Base-by-base conservation (phyloP, 768 basidiomycete genomes). In the Collybiopsis luxurians region DNA sequence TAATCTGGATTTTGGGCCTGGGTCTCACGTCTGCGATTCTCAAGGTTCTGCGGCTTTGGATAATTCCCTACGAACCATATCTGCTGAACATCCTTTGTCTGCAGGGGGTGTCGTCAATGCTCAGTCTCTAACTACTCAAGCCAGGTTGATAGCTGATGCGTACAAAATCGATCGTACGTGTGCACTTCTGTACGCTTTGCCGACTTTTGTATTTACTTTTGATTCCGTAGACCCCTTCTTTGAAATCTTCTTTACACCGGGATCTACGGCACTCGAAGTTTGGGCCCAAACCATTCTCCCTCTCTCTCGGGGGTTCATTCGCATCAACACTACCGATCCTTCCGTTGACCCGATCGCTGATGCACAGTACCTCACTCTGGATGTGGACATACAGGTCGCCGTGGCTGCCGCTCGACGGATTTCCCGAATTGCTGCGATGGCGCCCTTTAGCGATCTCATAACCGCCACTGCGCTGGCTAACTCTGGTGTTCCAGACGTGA, bases 261-360 rank as follows among this genome's bases (percentile, higher is more conserved):
- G 52, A 2, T 28, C 47, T 2, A 31, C 31, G 4, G 24, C 17
- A 15, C 42, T 59, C 0, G n/a, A 57, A 1, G 58, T 38, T 1
- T 62, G 61, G 61, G 54, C 58, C 3, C 61, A 59, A 47, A 57
- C 58, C 21, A 57, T 59, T 30, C 48, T 62, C 1, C 61, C 61
- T 26, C 58, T 62, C 10, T 62, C 61, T 17, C 52, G 61, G 2
- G 61, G 61, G 4, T 60, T 56, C 2, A 53, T 62, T 13, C 59
- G 44, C 19, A 62, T 62, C 53, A 62, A 60, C 50, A 60, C 56
- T 27, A 62, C 59, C 5, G 50, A 62, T 55, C 56, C 61, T 10
- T 44, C 54, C 0, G 56, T 24, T 21, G 53, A 57, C 47, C 61
- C 61, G 0, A 26, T 62, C 13, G 48, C 23, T 4, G 52, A 62